A percentile compares a stretch with the other conserved stretches of the same genome.
Conservation (phyloP, 331 rosid genomes). For the Quercus tomentella region DNA sequence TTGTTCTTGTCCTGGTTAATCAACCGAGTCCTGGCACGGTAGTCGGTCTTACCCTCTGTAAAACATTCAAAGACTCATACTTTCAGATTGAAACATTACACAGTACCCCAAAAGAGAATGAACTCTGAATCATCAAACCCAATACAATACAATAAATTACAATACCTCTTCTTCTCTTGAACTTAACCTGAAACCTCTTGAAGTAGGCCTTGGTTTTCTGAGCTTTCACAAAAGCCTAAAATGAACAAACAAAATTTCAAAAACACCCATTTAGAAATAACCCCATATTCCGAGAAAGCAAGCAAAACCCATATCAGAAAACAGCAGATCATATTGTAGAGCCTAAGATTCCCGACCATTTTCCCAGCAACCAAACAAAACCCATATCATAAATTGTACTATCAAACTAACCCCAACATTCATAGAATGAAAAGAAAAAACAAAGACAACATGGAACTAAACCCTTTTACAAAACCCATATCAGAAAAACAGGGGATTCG, state of each 20-base stretch:
- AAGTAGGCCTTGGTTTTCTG: conserved; percentile 62
- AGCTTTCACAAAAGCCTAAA: conserved; percentile 47
- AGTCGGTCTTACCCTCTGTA: conserved; percentile 88
- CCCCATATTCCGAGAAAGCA: neutral
- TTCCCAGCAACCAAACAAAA: neutral
- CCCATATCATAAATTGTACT: neutral
- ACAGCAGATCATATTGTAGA: neutral
- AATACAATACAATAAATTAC: neutral
- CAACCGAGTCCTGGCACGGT: conserved; percentile 75
- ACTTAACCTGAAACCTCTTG: conserved; percentile 71
- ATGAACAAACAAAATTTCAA: neutral
- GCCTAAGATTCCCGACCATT: neutral
- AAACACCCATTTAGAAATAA: neutral
- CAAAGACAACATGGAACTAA: neutral
- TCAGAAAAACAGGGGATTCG: neutral
- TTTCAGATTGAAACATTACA: neutral
- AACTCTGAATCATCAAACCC: neutral
- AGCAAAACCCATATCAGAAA: neutral
- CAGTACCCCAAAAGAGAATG: neutral
- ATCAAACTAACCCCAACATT: neutral
- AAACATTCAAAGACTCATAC: neutral
- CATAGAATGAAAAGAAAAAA: no score
- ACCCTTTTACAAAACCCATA: no score
- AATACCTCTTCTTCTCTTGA: conserved; percentile 70
- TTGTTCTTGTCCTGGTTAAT: conserved; percentile 90